phyloP scores from a whole-genome alignment of 805 yeast genomes.

The Brettanomyces naardenensis region DNA sequence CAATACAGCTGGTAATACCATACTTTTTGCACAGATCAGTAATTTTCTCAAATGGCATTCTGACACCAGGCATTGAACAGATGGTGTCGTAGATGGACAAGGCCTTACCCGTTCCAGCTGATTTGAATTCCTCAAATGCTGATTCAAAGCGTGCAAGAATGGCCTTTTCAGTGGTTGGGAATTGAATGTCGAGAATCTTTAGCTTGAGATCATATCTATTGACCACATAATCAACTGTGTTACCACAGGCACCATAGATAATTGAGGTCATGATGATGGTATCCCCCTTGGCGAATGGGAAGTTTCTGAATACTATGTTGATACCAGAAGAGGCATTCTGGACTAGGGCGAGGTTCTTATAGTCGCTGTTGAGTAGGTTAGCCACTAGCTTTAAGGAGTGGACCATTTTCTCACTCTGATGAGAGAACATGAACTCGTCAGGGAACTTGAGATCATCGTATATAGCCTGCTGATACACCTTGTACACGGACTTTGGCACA shows the following conservation, averaged over 20 bases:
- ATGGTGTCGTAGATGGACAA: slow-evolving; percentile 52
- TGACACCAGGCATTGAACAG: slow-evolving; percentile 56
- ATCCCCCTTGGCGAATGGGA: slow-evolving; percentile 44
- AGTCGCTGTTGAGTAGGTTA: slow-evolving; percentile 38
- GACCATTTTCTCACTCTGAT: slow-evolving; percentile 21
- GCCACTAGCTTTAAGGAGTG: slow-evolving; percentile 32
- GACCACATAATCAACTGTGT: slow-evolving; percentile 37
- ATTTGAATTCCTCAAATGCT: slow-evolving; percentile 9
- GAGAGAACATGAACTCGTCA: slow-evolving; percentile 33
- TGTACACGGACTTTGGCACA: slow-evolving; percentile 40
- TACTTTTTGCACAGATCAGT: slow-evolving; percentile 36
- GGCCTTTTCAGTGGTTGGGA: slow-evolving; percentile 38
- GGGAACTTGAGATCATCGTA: slow-evolving; percentile 32
- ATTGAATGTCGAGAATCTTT: slow-evolving; percentile 30
- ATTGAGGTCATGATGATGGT: slow-evolving; percentile 40
- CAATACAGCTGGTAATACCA: slow-evolving; percentile 47
- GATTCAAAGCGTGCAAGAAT: slow-evolving; percentile 28
- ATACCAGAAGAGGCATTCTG: slow-evolving; percentile 56
- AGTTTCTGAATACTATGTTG: slow-evolving; percentile 48
- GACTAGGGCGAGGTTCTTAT: slow-evolving; percentile 42
- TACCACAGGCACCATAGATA: slow-evolving; percentile 46
- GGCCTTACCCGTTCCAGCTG: slow-evolving; percentile 16
- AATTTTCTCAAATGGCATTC: slow-evolving; percentile 47
- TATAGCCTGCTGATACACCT: slow-evolving; percentile 25
- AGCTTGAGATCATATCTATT: slow-evolving; percentile 27